Percentiles rank a stretch among this genome's conserved stretches.
phyloP scores from a whole-genome alignment of 441 rosid genomes.

The Breynia disticha region DNA sequence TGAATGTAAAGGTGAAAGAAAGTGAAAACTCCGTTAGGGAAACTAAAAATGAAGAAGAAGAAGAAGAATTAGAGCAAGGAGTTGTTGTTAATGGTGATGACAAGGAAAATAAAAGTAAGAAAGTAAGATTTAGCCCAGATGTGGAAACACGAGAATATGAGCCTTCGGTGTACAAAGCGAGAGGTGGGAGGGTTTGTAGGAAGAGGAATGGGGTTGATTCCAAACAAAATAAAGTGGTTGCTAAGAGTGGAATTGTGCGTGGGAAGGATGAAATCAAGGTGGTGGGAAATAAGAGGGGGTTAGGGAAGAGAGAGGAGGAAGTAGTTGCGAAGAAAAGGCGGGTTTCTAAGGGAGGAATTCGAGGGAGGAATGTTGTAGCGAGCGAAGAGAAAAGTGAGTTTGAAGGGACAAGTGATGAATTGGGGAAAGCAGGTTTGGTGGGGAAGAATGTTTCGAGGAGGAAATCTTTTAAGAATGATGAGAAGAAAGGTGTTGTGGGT shows the following conservation, averaged over 20 bases:
- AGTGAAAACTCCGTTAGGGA: conserved; percentile 1
- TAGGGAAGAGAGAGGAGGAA: conserved; percentile 15
- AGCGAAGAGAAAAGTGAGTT: conserved; percentile 2
- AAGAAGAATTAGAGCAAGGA: conserved; percentile 13
- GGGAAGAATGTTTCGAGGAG: too few relatives aligned
- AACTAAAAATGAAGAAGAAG: background rate
- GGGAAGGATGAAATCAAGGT: conserved; percentile 11
- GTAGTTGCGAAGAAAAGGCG: background rate
- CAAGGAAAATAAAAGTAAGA: conserved; percentile 23
- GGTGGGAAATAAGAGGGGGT: conserved; percentile 9
- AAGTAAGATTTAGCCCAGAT: conserved; percentile 54
- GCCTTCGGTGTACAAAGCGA: conserved; percentile 12
- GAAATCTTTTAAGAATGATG: conserved; percentile 9
- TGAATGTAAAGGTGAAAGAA: conserved; percentile 12
- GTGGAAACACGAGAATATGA: conserved; percentile 32
- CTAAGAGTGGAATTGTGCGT: background rate
- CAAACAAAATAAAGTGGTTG: background rate
- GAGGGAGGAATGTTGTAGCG: conserved; percentile 4
- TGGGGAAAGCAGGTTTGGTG: conserved; percentile 1
- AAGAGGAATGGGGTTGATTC: conserved; percentile 5
- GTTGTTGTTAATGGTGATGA: background rate
- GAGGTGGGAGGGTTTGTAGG: conserved; percentile 5
- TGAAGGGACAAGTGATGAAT: background rate
- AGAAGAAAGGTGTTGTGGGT: background rate
- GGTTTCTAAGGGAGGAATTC: background rate